Evolutionary conservation across 768 basidiomycete species (phyloP), one percentile per base, ranked within the genome.

Genomic region (Artomyces pyxidatus): DNA sequence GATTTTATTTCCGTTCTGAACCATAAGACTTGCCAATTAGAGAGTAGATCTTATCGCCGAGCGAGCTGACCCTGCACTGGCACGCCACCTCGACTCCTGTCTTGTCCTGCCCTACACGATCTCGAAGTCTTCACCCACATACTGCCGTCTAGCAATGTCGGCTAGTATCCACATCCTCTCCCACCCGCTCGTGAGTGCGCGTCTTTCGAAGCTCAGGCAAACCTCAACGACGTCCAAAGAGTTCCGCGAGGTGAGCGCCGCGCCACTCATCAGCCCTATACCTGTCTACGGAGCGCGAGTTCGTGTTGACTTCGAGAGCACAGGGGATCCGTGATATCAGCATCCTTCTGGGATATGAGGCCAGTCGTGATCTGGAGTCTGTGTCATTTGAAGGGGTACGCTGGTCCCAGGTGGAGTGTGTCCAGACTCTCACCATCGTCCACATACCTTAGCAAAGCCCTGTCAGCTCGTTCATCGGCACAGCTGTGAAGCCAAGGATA

Each of bases 341-440:
- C 55, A 64, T 83, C 44, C 74, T 92, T 43, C 63, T 95, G 26
- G 92, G 85, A n/a, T 77, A 90, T 45, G 92, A 94, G 63, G 88
- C 92, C 2, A 81, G 80, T 16, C 74, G 83, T 19, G 71, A 73
- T 43, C 70, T 94, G 1, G 78, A 83, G 60, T 72, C 83, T 58
- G 72, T 73, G 39, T 60, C 70, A 0, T 83, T 89, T 57, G 59
- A 75, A 39, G 86, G 81, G 29, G 89, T 90, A 65, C 55, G 81
- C 62, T 17, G 21, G n/a, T 29, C 7, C 14, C 21, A 19, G 16
- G 3, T 37, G 32, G n/a, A 29, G 3, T 26, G 32, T 30, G 16
- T 40, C 16, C 27, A 12, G 6, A 11, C 11, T 37, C 17, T 27
- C 35, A 11, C n/a, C 26, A 22, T 23, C 49, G 23, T 55, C 17